A percentile compares a stretch with the other conserved stretches of the same genome.
Conservation (phyloP, 73 alveolate species). For the Stentor roeselii region DNA sequence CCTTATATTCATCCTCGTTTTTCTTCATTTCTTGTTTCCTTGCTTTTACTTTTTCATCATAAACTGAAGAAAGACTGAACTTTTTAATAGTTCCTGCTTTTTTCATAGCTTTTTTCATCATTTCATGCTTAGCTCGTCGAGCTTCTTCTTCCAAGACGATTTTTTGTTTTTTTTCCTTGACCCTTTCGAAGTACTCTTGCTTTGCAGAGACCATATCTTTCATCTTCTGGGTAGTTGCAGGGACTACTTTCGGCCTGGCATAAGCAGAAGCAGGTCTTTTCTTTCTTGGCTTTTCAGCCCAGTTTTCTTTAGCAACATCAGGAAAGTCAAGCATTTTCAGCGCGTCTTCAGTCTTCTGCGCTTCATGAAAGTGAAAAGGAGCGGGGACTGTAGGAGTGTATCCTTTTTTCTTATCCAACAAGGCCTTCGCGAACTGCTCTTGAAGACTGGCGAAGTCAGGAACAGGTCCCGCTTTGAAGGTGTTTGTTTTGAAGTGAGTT, state of each 20-base stretch:
- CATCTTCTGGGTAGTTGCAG: conserved; percentile 79
- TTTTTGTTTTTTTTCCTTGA: conserved; percentile 66
- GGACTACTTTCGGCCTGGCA: conserved; percentile 78
- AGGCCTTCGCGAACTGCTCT: conserved; percentile 65
- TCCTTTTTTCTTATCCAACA: conserved; percentile 72
- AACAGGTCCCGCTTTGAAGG: conserved; percentile 78
- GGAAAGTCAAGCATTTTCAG: conserved; percentile 79
- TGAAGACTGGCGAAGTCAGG: conserved; percentile 93
- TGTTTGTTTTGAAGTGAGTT: conserved; percentile 57
- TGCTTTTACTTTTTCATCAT: conserved; percentile 39
- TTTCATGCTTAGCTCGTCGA: conserved; percentile 71
- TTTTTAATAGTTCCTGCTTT: conserved; percentile 60
- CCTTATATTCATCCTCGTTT: conserved; percentile 41
- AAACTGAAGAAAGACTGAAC: conserved; percentile 43
- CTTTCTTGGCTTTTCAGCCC: conserved; percentile 48
- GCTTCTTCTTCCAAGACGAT: conserved; percentile 57
- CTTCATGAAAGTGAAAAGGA: conserved; percentile 90
- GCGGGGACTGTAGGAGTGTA: conserved; percentile 79
- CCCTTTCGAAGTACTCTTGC: conserved; percentile 63
- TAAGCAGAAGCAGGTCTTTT: conserved; percentile 53
- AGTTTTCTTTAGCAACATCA: conserved; percentile 58
- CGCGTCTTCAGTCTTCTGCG: conserved; percentile 70
- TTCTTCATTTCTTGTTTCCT: conserved; percentile 45
- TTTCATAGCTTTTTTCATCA: conserved; percentile 68
- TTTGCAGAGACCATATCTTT: conserved; percentile 62